Evolutionary conservation across 129 eudicot species (phyloP).

Genomic region (Arctium minus): DNA sequence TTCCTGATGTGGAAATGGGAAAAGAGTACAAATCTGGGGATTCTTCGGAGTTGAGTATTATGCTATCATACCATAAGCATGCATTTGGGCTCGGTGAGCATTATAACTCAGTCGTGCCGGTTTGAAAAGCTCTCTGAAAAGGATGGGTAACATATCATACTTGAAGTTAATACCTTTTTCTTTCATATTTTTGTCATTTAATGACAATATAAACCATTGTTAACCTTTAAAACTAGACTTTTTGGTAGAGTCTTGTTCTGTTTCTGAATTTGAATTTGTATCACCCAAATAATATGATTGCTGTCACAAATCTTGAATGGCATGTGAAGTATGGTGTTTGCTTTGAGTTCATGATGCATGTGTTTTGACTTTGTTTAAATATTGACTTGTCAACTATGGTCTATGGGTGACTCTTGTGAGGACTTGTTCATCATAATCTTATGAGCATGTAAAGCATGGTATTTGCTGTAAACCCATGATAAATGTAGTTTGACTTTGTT

Average conservation of each 20-base stretch:
- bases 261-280: constrained; percentile 6
- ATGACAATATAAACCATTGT: constrained; percentile 10
- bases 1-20: constrained; percentile 99
- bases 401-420: background rate
- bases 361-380: background rate
- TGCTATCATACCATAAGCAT: constrained; percentile 87
- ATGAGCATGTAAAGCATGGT: background rate
- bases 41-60: constrained; percentile 48
- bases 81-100: constrained; percentile 99
- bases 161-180: constrained; percentile 18
- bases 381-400: too few species aligned
- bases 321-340: constrained; percentile 20
- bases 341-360: constrained; percentile 3
- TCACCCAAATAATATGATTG: constrained; percentile 19
- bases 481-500: background rate
- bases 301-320: constrained; percentile 4
- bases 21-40: constrained; percentile 73
- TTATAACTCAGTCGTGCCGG: constrained; percentile 76
- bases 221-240: constrained; percentile 6
- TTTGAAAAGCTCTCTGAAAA: constrained; percentile 7
- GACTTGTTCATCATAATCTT: background rate
- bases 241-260: constrained; percentile 10
- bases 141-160: constrained; percentile 10
- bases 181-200: background rate
- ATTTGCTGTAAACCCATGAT: too few species aligned